Evolutionary conservation across 768 basidiomycete genomes (phyloP).

Genomic region (button mushroom (Agaricus bisporus)): DNA sequence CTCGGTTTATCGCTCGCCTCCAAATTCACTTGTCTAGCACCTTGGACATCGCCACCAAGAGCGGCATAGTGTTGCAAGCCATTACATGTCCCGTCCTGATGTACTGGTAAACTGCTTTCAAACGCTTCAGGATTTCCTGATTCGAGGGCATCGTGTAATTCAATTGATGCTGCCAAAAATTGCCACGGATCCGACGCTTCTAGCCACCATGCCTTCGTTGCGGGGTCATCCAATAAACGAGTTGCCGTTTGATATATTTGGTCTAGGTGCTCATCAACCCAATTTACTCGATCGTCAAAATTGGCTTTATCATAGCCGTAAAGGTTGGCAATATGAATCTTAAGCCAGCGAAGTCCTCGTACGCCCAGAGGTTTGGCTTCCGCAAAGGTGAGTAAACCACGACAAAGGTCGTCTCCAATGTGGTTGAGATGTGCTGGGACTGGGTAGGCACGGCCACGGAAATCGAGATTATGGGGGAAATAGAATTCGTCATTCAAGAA

Average conservation of each 20-base stretch:
- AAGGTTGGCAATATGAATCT: slow-evolving; percentile 91
- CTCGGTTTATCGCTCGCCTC: slow-evolving; percentile 78
- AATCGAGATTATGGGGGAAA: slow-evolving; percentile 94
- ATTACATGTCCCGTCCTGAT: slow-evolving; percentile 98
- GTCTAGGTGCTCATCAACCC: slow-evolving; percentile 64
- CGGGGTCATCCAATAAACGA: background rate
- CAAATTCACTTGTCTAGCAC: slow-evolving; percentile 91
- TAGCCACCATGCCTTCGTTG: slow-evolving; percentile 82
- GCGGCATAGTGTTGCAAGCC: slow-evolving; percentile 99
- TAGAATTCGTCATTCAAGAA: slow-evolving; percentile 88
- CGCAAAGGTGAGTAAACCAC: slow-evolving; percentile 81
- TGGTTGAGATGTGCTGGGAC: slow-evolving; percentile 94
- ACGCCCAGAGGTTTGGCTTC: slow-evolving; percentile 75
- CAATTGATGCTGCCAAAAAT: slow-evolving; percentile 88
- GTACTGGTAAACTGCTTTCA: slow-evolving; percentile 78
- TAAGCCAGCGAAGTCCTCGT: slow-evolving; percentile 88
- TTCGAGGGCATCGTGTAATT: slow-evolving; percentile 44
- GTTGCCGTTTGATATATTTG: slow-evolving; percentile 72
- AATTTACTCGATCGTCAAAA: slow-evolving; percentile 87
- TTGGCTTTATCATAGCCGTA: slow-evolving; percentile 93
- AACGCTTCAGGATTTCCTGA: slow-evolving; percentile 41
- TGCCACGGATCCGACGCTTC: slow-evolving; percentile 97
- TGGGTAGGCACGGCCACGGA: slow-evolving; percentile 95
- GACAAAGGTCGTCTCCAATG: slow-evolving; percentile 89
- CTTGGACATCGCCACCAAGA: slow-evolving; percentile 84